Percentiles rank a stretch among this genome's conserved stretches.
Conservation (phyloP, 257 asterid genomes). For the Solanum tacnaense region DNA sequence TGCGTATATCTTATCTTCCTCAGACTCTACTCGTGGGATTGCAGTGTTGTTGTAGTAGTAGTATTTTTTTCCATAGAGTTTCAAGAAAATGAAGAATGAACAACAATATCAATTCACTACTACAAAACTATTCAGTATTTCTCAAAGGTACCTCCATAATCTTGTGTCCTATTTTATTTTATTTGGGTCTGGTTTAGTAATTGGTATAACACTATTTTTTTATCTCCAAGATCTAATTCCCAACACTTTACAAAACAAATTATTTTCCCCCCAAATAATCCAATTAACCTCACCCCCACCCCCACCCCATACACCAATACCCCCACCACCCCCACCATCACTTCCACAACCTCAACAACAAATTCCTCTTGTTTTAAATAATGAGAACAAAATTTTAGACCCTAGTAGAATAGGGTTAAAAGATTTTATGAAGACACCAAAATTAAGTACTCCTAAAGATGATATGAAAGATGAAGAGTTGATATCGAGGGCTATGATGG, state of each 20-base stretch:
- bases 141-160: slow-evolving; percentile 27
- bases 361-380: background rate
- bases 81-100: slow-evolving; percentile 11
- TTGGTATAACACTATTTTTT: slow-evolving; percentile 43
- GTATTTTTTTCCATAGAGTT: background rate
- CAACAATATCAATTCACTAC: background rate
- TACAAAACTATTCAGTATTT: slow-evolving; percentile 7
- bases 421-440: slow-evolving; percentile 15
- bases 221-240: slow-evolving; percentile 25
- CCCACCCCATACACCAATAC: background rate
- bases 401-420: slow-evolving; percentile 7
- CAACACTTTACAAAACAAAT: background rate
- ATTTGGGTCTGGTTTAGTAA: slow-evolving; percentile 54
- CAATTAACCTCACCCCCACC: background rate
- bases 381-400: background rate
- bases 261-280: background rate
- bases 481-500: slow-evolving; percentile 72
- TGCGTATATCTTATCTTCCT: background rate
- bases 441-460: slow-evolving; percentile 15
- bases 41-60: background rate
- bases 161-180: slow-evolving; percentile 35
- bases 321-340: background rate
- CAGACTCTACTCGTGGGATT: background rate
- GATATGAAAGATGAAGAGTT: slow-evolving; percentile 59
- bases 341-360: background rate